Percentiles rank a stretch among this genome's conserved stretches.
phyloP scores from a whole-genome alignment of 2,329 filamentous ascomycete species.

The Neonectria sp. region DNA sequence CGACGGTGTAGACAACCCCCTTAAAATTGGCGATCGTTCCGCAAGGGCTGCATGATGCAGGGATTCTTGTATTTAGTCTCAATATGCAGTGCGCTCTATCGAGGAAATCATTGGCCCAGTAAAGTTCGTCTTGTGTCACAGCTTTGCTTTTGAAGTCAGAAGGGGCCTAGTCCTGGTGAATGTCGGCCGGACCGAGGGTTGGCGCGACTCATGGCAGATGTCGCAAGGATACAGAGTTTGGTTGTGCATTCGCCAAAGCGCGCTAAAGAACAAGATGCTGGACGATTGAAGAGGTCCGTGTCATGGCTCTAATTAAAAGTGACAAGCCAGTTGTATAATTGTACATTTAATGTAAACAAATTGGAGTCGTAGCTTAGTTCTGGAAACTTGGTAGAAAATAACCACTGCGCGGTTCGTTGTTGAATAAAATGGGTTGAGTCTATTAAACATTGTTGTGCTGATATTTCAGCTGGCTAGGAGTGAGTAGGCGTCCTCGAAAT shows the following conservation, averaged over 20 bases:
- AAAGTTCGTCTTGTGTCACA: not conserved
- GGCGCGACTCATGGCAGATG: not conserved
- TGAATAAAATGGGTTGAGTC: too few relatives aligned
- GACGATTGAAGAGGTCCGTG: not conserved
- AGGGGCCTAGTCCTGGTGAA: not conserved
- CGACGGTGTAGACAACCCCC: not conserved
- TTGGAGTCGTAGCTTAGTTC: too few relatives aligned
- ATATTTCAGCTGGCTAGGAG: too few relatives aligned
- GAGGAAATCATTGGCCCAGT: not conserved
- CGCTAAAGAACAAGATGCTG: not conserved
- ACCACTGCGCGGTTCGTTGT: too few relatives aligned
- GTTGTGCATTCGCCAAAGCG: not conserved
- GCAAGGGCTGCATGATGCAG: not conserved
- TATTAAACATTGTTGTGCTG: too few relatives aligned
- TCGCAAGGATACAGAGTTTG: not conserved
- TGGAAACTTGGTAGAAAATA: too few relatives aligned
- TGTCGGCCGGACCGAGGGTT: not conserved
- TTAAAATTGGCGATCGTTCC: not conserved
- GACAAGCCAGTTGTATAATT: too few relatives aligned
- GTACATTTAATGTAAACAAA: too few relatives aligned
- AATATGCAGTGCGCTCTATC: not conserved
- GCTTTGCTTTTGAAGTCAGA: not conserved
- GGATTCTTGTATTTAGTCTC: not conserved
- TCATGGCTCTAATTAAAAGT: not conserved
- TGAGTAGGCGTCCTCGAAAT: too few relatives aligned